Percentiles rank a stretch among this genome's conserved stretches.
These are phyloP conservation scores for Pseudohalonectria lignicola DNA, from an alignment of 2,329 filamentous ascomycete genomes.

Conservation along the genomic window DNA sequence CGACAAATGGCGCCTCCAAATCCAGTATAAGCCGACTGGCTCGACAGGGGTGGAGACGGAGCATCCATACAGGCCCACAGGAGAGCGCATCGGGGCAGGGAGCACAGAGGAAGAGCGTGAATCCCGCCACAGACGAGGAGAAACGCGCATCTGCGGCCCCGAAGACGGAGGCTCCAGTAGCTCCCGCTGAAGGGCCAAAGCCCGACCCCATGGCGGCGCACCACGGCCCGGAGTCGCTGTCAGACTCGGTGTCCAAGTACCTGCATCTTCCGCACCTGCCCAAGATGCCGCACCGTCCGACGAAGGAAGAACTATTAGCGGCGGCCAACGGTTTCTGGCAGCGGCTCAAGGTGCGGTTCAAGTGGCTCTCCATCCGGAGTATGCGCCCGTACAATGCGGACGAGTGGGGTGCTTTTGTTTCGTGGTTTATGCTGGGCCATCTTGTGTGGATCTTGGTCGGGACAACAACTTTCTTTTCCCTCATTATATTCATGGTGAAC, in stretches of 20 bases:
- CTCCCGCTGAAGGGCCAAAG: too few relatives aligned
- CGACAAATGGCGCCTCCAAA: constrained; percentile 14
- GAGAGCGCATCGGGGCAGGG: constrained; percentile 12
- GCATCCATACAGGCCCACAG: constrained; percentile 16
- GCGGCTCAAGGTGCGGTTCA: constrained; percentile 80
- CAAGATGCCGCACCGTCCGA: constrained; percentile 76
- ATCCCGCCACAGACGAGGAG: constrained; percentile 9
- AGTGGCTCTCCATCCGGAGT: constrained; percentile 94
- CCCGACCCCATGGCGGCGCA: too few relatives aligned
- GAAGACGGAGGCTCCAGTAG: too few relatives aligned
- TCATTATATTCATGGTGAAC: constrained; percentile 84
- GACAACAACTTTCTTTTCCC: constrained; percentile 92
- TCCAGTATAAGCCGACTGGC: constrained; percentile 22
- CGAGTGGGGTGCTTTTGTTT: constrained; percentile 90
- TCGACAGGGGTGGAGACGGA: constrained; percentile 23
- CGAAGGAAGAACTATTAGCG: constrained; percentile 83
- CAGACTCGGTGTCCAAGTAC: constrained; percentile 46
- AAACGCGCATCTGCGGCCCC: not conserved
- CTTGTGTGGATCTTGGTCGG: constrained; percentile 92
- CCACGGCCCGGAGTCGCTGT: constrained; percentile 27
- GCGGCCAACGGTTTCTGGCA: constrained; percentile 92
- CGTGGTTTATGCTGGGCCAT: constrained; percentile 90
- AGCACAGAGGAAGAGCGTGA: constrained; percentile 18
- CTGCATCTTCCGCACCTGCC: constrained; percentile 41
- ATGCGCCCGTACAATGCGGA: constrained; percentile 90